Base-by-base conservation (phyloP, 73 alveolate species). In the Paramecium sexaurelia region DNA sequence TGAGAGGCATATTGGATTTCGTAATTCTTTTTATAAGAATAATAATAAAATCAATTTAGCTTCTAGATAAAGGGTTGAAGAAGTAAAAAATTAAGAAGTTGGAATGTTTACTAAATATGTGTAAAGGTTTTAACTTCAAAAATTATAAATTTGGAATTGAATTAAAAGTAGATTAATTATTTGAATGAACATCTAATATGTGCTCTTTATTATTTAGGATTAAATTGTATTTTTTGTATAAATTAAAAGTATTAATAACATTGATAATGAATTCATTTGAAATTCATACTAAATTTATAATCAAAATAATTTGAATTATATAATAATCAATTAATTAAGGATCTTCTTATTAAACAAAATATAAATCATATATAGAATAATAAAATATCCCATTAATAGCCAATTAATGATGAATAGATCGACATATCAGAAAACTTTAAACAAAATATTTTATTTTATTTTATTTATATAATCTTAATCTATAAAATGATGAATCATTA, bases 1-100 rank as follows among this genome's bases (percentile, higher is more conserved):
- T 36, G 86, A 71, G n/a, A 35, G 8, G 17, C 86, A 71, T 71
- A 71, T 71, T 36, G 86, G 86, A 71, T 71, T 71, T 71, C 37
- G 86, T 33, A 71, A 71, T 37, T 71, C 86, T 10, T 71, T 71
- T 36, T 71, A 71, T 36, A 71, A 17, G 26, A 71, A 71, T 71
- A 61, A 61, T 61, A 61, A 61, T 6, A 61, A 32, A 61, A 32
- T 61, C 43, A 61, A 61, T 61, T 61, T 26, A 13, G 83, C 51
- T 22, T 61, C 83, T 2, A 61, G 83, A 24, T 61, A 61, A 29
- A 61, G 83, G 33, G 83, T 24, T 3, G 51, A 61, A 10, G 47
- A 61, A 29, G 83, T 61, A 7, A 61, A 61, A 61, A 61, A 61
- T 61, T 27, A 61, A 61, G 83, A 61, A 26, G 26, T 61, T 26